A percentile compares a stretch with the other conserved stretches of the same genome.
phyloP scores from a whole-genome alignment of 139 green algal genomes.

The Spirogloea muscicola region DNA sequence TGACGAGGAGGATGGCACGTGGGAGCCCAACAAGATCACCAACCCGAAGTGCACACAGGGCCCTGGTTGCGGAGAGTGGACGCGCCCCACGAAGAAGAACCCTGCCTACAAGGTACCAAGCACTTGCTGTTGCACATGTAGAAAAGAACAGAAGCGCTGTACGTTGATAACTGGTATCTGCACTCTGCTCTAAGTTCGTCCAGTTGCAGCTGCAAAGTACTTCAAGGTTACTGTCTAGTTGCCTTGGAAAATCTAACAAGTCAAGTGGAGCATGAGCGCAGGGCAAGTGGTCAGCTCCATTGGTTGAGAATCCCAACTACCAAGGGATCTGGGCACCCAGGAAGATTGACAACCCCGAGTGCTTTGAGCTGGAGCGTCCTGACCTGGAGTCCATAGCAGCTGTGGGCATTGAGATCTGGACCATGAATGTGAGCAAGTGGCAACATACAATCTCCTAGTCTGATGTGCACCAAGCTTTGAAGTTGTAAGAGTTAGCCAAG shows the following conservation, averaged over 20 bases:
- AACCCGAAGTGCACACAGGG: conserved; percentile 57
- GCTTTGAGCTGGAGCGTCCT: conserved; percentile 63
- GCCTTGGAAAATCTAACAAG: no score
- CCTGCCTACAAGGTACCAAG: conserved; percentile 91
- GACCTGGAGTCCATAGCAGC: conserved; percentile 67
- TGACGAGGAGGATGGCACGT: conserved; percentile 89
- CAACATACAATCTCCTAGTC: not conserved
- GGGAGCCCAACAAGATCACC: conserved; percentile 69
- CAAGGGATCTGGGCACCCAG: conserved; percentile 59
- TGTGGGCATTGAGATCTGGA: conserved; percentile 86
- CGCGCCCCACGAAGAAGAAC: conserved; percentile 76
- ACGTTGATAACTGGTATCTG: no score
- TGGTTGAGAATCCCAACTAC: conserved; percentile 88
- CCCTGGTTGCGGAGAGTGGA: conserved; percentile 83
- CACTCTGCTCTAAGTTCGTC: no score
- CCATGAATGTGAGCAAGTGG: conserved; percentile 45
- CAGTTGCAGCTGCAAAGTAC: no score
- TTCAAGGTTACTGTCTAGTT: no score
- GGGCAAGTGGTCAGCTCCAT: conserved; percentile 59
- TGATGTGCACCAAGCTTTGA: not conserved
- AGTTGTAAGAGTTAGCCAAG: not conserved
- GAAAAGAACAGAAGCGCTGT: no score
- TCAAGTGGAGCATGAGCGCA: no score
- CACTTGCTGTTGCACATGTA: no score
- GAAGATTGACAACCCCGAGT: conserved; percentile 75